Base-by-base conservation (phyloP, 1,284 basidiomycete genomes). In the Trichosporon ovoides region DNA sequence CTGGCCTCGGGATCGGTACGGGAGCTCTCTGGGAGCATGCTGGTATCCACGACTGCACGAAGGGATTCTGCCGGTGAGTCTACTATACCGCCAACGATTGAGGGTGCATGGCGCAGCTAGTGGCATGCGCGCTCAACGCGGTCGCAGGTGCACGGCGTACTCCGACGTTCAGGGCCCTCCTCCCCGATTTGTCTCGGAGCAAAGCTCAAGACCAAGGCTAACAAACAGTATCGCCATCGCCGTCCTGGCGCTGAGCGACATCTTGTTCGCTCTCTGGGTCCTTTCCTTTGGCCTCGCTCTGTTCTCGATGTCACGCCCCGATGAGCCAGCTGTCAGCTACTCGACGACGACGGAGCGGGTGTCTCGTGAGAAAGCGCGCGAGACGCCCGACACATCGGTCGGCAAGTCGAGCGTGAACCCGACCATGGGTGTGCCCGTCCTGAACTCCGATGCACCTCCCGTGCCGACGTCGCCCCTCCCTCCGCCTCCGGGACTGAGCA, bases 331-430 rank as follows among this genome's bases (percentile, higher is more conserved):
- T 4, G 12, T 24, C 7, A 2, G 18, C 24, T 48, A 48, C 43
- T 16, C 16, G 22, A 48, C 43, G 43, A 48, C 43, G 43, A 14
- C 22, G 16, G 43, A 48, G 43, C 43, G 43, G 3, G 43, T 31
- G 3, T 31, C 24, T 9, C 43, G 43, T 7, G 43, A 48, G 3
- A 24, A 28, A n/a, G n/a, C n/a, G n/a, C n/a, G n/a, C n/a, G n/a
- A n/a, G 28, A 48, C 22, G 24, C 43, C 22, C 5, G 43, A 48
- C 16, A 28, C 43, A 7, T 48, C 43, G 6, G 22, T 28, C 24
- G 43, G 43, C 24, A 48, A 48, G 24, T 48, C 43, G 43, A 48
- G 43, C 24, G 22, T 48, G 24, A 48, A 48, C 16, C 43, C 43
- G 24, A 48, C 43, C 14, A 22, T 48, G 6, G 43, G 22, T 14